Percentiles rank a stretch among this genome's conserved stretches.
phyloP scores from a whole-genome alignment of 108 stramenopile species.

The Nannochloropsis oceanica region DNA sequence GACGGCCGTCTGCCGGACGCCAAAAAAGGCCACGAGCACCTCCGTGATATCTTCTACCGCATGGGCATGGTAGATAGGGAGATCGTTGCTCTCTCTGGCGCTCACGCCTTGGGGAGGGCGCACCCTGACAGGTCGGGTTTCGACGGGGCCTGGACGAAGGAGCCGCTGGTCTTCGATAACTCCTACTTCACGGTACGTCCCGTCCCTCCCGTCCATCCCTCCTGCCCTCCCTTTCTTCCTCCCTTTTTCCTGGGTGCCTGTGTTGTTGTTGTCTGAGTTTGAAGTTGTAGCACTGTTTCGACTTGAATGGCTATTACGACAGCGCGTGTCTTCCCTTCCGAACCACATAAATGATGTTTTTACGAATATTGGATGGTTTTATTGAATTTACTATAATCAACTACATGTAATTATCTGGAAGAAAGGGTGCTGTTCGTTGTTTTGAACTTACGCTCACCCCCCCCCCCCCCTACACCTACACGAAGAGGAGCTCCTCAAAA shows the following conservation, averaged over 20 bases:
- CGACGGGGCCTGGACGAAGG: conserved; percentile 59
- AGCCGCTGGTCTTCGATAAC: conserved; percentile 64
- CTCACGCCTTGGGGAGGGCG: conserved; percentile 71
- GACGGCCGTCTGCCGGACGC: conserved; percentile 72
- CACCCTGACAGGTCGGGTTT: conserved; percentile 58
- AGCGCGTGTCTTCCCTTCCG: no score
- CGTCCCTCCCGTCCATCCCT: not conserved
- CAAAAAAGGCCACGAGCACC: conserved; percentile 49
- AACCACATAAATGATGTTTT: no score
- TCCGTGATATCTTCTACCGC: conserved; percentile 75
- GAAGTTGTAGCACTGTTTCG: not conserved
- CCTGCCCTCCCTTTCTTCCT: no score
- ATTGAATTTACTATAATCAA: no score
- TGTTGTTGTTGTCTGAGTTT: conserved; percentile 1
- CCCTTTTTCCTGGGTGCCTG: not conserved
- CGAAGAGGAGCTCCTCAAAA: no score
- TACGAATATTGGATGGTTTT: no score
- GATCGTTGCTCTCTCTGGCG: conserved; percentile 79
- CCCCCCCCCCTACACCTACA: no score
- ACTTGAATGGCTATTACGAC: not conserved
- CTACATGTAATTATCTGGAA: no score
- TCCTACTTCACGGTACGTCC: conserved; percentile 60
- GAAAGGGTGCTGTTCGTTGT: no score
- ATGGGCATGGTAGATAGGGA: conserved; percentile 83
- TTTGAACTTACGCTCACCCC: no score